Evolutionary conservation across 2,329 filamentous ascomycete genomes (phyloP).

Genomic region (Cercospora sesami): DNA sequence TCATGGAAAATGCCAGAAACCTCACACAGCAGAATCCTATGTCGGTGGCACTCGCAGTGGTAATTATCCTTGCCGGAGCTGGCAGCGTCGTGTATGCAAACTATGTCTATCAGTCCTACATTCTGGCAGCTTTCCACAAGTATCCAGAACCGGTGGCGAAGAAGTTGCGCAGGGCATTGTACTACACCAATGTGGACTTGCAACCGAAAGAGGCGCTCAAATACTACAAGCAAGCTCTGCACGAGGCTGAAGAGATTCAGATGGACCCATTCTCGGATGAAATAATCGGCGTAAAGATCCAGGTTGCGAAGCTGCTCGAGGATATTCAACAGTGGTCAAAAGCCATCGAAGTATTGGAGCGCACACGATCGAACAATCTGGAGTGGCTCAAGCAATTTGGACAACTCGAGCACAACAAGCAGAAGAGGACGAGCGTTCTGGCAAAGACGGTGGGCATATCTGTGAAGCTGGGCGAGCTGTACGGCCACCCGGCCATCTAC

Average conservation of each 20-base stretch:
- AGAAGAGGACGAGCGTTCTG: constrained; percentile 65
- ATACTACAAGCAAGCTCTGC: constrained; percentile 78
- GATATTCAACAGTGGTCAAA: constrained; percentile 68
- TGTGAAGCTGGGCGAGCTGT: constrained; percentile 82
- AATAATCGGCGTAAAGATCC: constrained; percentile 83
- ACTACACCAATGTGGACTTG: constrained; percentile 75
- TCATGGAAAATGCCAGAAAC: constrained; percentile 33
- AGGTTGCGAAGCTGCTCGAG: constrained; percentile 77
- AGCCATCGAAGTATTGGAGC: constrained; percentile 75
- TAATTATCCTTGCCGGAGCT: constrained; percentile 42
- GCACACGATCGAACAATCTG: constrained; percentile 68
- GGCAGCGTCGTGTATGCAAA: constrained; percentile 47
- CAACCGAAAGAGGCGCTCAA: constrained; percentile 76
- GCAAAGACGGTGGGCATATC: constrained; percentile 73
- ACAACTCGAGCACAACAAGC: constrained; percentile 44
- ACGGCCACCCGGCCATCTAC: constrained; percentile 72
- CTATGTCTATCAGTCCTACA: constrained; percentile 50
- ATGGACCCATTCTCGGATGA: constrained; percentile 91
- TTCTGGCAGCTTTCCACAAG: constrained; percentile 53
- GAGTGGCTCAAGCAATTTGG: constrained; percentile 50
- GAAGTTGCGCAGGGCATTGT: constrained; percentile 78
- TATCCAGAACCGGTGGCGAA: constrained; percentile 71
- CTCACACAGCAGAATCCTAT: constrained; percentile 44
- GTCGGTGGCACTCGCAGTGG: constrained; percentile 39
- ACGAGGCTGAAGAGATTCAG: constrained; percentile 68